These are phyloP conservation scores for Rhizophora mangle DNA, from an alignment of 345 rosid genomes.

Conservation along the genomic window DNA sequence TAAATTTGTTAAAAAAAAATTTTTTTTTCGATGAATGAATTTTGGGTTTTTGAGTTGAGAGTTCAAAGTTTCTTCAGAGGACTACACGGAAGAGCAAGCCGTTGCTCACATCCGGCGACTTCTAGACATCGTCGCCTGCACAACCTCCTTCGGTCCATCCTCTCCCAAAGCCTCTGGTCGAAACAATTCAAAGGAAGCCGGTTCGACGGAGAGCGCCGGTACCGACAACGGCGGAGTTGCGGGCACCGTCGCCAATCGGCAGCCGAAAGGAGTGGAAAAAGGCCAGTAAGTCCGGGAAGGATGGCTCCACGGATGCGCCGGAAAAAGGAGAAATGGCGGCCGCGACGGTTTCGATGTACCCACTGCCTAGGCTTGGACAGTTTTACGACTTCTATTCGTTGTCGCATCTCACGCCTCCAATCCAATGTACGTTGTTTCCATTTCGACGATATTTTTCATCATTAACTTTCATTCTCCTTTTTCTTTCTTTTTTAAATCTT, in stretches of 20 bases:
- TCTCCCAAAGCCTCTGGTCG: slow-evolving; percentile 48
- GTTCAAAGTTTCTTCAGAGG: slow-evolving; percentile 19
- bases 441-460: background rate
- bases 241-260: background rate
- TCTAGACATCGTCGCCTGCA: slow-evolving; percentile 35
- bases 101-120: slow-evolving; percentile 34
- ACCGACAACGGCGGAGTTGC: background rate
- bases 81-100: slow-evolving; percentile 26
- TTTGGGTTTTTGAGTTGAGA: background rate
- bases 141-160: slow-evolving; percentile 36
- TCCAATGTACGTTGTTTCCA: slow-evolving; percentile 28
- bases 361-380: slow-evolving; percentile 30
- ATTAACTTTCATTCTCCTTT: background rate
- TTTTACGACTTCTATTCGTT: slow-evolving; percentile 36
- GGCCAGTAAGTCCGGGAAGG: slow-evolving; percentile 19
- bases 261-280: slow-evolving; percentile 18
- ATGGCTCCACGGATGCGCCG: slow-evolving; percentile 10
- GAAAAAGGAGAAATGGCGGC: slow-evolving; percentile 15
- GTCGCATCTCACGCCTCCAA: slow-evolving; percentile 33
- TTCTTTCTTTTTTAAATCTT: background rate
- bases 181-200: slow-evolving; percentile 15
- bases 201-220: background rate
- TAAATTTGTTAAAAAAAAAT: no score
- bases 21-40: background rate
- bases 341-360: slow-evolving; percentile 21